These are phyloP conservation scores for Globisporangium recalcitrans DNA, from an alignment of 352 stramenopile genomes.

Conservation along the genomic window DNA sequence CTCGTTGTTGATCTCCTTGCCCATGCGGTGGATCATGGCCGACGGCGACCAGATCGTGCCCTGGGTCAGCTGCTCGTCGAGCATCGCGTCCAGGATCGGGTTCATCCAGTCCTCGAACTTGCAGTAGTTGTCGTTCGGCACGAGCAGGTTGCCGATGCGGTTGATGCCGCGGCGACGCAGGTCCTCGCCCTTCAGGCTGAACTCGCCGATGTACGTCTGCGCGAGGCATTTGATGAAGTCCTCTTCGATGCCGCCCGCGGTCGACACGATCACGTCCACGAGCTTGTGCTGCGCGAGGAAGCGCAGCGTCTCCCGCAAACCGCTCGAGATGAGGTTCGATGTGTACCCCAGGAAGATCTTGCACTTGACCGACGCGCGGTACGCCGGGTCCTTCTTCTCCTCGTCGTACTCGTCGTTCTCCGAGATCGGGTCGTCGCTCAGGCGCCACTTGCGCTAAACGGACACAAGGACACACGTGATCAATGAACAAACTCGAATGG, in stretches of 20 bases:
- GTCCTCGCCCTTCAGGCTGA: slow-evolving; percentile 90
- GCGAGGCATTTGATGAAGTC: slow-evolving; percentile 99
- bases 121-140: slow-evolving; percentile 99
- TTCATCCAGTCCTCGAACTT: slow-evolving; percentile 96
- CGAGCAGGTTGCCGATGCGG: slow-evolving; percentile 99
- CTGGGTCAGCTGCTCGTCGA: slow-evolving; percentile 95
- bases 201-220: slow-evolving; percentile 98
- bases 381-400: slow-evolving; percentile 67
- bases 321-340: slow-evolving; percentile 99
- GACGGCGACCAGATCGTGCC: slow-evolving; percentile 94
- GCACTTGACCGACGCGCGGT: slow-evolving; percentile 85
- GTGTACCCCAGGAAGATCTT: slow-evolving; percentile 99
- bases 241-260: slow-evolving; percentile 91
- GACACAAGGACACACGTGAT: background rate
- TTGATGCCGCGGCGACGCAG: slow-evolving; percentile 97
- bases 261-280: slow-evolving; percentile 97
- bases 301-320: slow-evolving; percentile 95
- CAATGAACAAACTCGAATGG: background rate
- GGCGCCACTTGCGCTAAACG: slow-evolving; percentile 89
- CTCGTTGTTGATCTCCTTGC: slow-evolving; percentile 97
- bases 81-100: slow-evolving; percentile 97
- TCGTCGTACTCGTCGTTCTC: slow-evolving; percentile 91
- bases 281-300: slow-evolving; percentile 99
- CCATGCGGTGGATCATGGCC: slow-evolving; percentile 95
- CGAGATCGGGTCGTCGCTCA: slow-evolving; percentile 91